These are phyloP conservation scores for Microcos paniculata DNA, from an alignment of 345 rosid species.

Conservation along the genomic window DNA sequence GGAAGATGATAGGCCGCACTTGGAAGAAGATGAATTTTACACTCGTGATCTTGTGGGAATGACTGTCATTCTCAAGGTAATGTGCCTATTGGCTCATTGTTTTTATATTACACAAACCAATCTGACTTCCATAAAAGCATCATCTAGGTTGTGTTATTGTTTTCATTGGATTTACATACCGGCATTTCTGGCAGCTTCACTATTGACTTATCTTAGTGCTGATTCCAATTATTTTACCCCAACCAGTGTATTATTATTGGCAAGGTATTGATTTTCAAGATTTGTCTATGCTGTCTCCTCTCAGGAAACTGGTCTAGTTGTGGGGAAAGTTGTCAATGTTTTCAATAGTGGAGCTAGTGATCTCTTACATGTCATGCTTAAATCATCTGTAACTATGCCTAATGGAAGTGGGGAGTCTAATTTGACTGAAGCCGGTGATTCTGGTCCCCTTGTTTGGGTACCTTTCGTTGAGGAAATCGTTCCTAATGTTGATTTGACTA, in stretches of 20 bases:
- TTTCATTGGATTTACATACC: not conserved
- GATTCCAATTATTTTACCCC: not conserved
- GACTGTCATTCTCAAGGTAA: constrained; percentile 28
- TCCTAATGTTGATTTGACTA: constrained; percentile 69
- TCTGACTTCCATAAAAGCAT: not conserved
- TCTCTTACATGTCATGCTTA: constrained; percentile 71
- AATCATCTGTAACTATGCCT: constrained; percentile 32
- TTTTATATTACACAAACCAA: too few species aligned
- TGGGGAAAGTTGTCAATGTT: constrained; percentile 78
- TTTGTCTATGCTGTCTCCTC: constrained; percentile 4
- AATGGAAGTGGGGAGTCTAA: constrained; percentile 43
- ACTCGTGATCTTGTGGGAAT: constrained; percentile 86
- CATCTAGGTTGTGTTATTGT: not conserved
- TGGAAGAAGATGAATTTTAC: constrained; percentile 80
- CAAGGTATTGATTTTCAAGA: not conserved
- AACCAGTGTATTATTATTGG: not conserved
- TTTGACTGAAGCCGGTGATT: constrained; percentile 25
- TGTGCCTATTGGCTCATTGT: not conserved
- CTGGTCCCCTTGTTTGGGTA: constrained; percentile 69
- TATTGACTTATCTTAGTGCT: not conserved
- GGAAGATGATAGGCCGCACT: constrained; percentile 75
- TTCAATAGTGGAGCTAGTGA: constrained; percentile 80
- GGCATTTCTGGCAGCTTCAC: not conserved
- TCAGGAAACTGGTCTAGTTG: constrained; percentile 72
- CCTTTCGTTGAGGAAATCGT: constrained; percentile 91